Base-by-base conservation (phyloP, 163 green algal genomes). In the Trebouxiophyceae sp. region DNA sequence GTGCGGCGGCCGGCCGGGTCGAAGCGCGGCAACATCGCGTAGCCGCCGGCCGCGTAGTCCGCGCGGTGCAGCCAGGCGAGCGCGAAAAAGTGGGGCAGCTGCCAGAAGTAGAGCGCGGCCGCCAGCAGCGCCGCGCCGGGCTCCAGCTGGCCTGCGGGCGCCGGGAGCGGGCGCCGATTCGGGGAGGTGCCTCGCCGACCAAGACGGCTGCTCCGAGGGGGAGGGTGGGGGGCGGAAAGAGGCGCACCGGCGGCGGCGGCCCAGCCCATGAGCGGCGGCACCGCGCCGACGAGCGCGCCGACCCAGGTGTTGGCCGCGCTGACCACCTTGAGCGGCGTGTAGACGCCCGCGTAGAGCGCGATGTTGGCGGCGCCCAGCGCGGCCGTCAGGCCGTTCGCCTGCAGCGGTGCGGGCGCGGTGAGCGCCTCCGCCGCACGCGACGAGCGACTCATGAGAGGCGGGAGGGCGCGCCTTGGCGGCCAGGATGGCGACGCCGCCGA, bases 21-120 rank as follows among this genome's bases (percentile, higher is more conserved):
- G 2, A 88, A 30, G 45, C 87, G 70, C 5, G 86, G 90, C 47
- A 98, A 68, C 94, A 99, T 98, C 46, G 76, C 72, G 81, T 97
- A 97, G 22, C 93, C 91, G 27, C 92, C 93, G 0, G 75, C 68
- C 19, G 78, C 67, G 74, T 99, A 98, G 78, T 98, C 93, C 19
- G 84, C 84, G 54, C 86, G 80, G 78, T 83, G 96, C 70, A 98
- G 72, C 89, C 90, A 98, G 22, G 94, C 91, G 6, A 99, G 81
- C 2, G 94, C 83, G 75, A 99, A 86, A 75, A 99, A 99, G 81
- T 99, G 95, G n/a, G 95, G 95, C 80, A 99, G 88, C 79, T 95
- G 88, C 95, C 95, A 99, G 60, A 92, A 95, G 83, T 97, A 98
- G 2, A 99, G 84, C 8, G 81, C 85, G 0, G 79, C 80, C 0